These are phyloP conservation scores for Ampelomyces quisqualis DNA, from an alignment of 2,329 filamentous ascomycete species.

Conservation along the genomic window DNA sequence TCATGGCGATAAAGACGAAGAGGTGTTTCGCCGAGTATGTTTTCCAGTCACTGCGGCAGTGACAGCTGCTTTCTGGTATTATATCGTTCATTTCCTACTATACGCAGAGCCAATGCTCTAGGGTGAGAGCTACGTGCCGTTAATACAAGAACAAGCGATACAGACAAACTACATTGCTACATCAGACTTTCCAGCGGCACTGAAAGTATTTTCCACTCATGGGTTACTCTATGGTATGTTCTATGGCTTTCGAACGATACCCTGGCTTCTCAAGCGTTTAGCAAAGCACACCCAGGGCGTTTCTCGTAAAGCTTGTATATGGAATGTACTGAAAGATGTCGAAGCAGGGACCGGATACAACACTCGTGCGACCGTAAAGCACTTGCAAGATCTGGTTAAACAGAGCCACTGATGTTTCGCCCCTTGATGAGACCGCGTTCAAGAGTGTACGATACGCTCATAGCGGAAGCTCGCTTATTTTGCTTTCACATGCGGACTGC, in stretches of 20 bases:
- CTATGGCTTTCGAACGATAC: too few relatives aligned
- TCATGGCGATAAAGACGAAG: slow-evolving; percentile 34
- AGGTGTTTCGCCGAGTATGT: slow-evolving; percentile 36
- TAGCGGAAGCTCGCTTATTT: too few relatives aligned
- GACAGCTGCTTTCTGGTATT: slow-evolving; percentile 38
- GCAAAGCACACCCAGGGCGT: slow-evolving; percentile 40
- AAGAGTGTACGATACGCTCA: too few relatives aligned
- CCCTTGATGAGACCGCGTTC: too few relatives aligned
- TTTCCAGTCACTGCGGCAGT: slow-evolving; percentile 36
- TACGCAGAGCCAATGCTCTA: slow-evolving; percentile 35
- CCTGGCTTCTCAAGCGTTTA: too few relatives aligned
- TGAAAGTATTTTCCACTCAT: slow-evolving; percentile 37
- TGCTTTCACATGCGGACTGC: too few relatives aligned
- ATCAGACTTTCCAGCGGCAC: slow-evolving; percentile 35
- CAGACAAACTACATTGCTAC: slow-evolving; percentile 34
- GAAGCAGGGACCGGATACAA: slow-evolving; percentile 37
- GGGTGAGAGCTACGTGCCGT: slow-evolving; percentile 24
- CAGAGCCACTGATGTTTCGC: slow-evolving; percentile 5
- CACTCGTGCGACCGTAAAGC: slow-evolving; percentile 28
- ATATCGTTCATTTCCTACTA: slow-evolving; percentile 34
- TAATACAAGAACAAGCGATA: slow-evolving; percentile 36
- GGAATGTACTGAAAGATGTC: slow-evolving; percentile 36
- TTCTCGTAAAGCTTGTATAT: slow-evolving; percentile 36
- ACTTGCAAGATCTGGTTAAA: slow-evolving; percentile 31
- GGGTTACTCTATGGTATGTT: slow-evolving; percentile 37